A percentile compares a stretch with the other conserved stretches of the same genome.
Evolutionary conservation across 192 early-diverging fungal genomes (phyloP).

Genomic region (Coemansia sp.): DNA sequence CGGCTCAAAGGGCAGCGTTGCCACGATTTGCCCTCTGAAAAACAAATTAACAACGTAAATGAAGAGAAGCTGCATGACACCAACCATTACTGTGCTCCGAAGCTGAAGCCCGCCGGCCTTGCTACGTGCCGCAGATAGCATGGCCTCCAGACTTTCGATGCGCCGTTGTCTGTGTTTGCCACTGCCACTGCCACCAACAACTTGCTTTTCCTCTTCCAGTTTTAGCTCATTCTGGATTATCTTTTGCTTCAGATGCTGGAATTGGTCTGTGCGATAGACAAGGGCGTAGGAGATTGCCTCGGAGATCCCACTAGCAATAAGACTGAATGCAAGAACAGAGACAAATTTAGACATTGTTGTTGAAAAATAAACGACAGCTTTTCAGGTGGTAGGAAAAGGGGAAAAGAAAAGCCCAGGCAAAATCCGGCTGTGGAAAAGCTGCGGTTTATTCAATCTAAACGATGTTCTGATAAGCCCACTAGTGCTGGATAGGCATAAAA

Average conservation of each 20-base stretch:
- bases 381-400: not conserved
- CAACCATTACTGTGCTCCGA: slow-evolving; percentile 43
- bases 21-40: slow-evolving; percentile 33
- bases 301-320: slow-evolving; percentile 33
- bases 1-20: slow-evolving; percentile 47
- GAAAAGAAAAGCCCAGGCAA: slow-evolving; percentile 8
- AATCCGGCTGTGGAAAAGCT: not conserved
- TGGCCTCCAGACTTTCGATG: slow-evolving; percentile 46
- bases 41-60: slow-evolving; percentile 37
- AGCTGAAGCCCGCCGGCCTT: slow-evolving; percentile 47
- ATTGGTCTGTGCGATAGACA: slow-evolving; percentile 46
- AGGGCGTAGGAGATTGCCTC: slow-evolving; percentile 48
- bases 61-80: slow-evolving; percentile 37
- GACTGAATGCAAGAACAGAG: slow-evolving; percentile 32
- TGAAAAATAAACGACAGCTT: not conserved
- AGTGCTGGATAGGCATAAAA: slow-evolving; percentile 60
- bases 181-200: slow-evolving; percentile 21
- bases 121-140: slow-evolving; percentile 41
- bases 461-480: not conserved
- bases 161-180: slow-evolving; percentile 48
- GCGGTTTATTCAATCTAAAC: not conserved
- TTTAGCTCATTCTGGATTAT: slow-evolving; percentile 36
- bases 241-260: slow-evolving; percentile 48
- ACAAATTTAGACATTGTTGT: slow-evolving; percentile 36
- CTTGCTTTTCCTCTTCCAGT: slow-evolving; percentile 38